These are phyloP conservation scores for Alternaria panax DNA, from an alignment of 2,329 filamentous ascomycete genomes.

Conservation along the genomic window DNA sequence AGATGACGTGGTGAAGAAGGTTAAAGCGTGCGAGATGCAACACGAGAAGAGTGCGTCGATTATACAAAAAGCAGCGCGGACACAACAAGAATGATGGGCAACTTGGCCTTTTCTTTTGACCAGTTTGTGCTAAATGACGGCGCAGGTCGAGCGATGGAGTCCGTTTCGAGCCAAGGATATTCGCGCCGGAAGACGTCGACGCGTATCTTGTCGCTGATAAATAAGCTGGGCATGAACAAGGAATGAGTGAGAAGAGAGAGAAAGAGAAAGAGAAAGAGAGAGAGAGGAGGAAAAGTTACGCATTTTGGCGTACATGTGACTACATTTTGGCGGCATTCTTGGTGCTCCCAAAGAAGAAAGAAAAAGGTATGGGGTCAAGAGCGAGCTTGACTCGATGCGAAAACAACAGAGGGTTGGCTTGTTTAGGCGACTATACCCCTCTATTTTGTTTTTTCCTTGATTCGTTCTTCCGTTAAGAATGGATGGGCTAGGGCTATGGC, in stretches of 20 bases:
- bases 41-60: slow-evolving; percentile 14
- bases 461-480: neutral
- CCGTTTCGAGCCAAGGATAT: too few relatives aligned
- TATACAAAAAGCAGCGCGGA: too few relatives aligned
- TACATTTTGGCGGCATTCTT: neutral
- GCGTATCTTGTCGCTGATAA: neutral
- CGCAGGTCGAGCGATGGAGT: too few relatives aligned
- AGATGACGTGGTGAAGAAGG: slow-evolving; percentile 1
- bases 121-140: neutral
- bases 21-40: neutral
- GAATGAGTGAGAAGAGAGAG: neutral
- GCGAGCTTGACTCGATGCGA: neutral
- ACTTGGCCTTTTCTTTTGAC: neutral
- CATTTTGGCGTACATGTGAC: neutral
- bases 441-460: neutral
- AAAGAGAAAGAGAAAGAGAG: neutral
- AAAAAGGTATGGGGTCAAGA: neutral
- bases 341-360: neutral
- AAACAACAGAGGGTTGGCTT: neutral
- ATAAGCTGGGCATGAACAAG: neutral
- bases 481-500: too few relatives aligned
- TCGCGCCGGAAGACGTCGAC: neutral
- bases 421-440: slow-evolving; percentile 3
- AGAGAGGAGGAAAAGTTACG: neutral
- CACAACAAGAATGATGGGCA: too few relatives aligned